Base-by-base conservation (phyloP, 2,329 filamentous ascomycete species). In the Nothopassalora personata region DNA sequence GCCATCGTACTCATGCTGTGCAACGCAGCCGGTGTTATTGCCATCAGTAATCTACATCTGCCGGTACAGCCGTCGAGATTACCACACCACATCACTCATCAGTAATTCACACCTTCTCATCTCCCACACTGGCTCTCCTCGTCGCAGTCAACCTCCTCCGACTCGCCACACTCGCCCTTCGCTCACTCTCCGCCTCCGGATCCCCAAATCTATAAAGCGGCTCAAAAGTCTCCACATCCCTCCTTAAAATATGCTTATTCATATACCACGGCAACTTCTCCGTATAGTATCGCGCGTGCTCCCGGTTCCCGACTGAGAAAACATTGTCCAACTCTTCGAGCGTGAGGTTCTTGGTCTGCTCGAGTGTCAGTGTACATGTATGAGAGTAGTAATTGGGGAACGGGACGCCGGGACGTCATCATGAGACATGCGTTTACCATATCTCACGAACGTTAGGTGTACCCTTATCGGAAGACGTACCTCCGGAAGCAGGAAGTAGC, bases 241-340 rank as follows among this genome's bases (percentile, higher is more conserved):
- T 11, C 33, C 19, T 31, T 4, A 53, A 30, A 1, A 18, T n/a
- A 18, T 31, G 31, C 51, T 28, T 53, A 19, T 34, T 34, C 15
- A 27, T 10, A 30, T 53, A 53, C 30, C 28, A 31, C 33, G 31
- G 28, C 31, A 31, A 30, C 33, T 36, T 53, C 15, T n/a, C 33
- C 23, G 51, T 53, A 47, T 61, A 39, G 23, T 59, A 52, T 15
- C 30, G 45, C 15, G 53, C 53, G 67, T 68, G 76, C 27, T 66
- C 56, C 46, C 60, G 64, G 1, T 80, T 83, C 0, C 80, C 75
- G 7, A 83, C 76, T 0, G 73, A 75, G 67, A 83, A 84, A 4
- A 83, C 79, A 64, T 82, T 62, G 33, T 79, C 76, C 10, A 79
- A 68, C 62, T 78, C 77, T 65, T 79, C 77, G 19, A 79, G 73